These are phyloP conservation scores for Triangularia setosa DNA, from an alignment of 2,329 filamentous ascomycete species.

Conservation along the genomic window DNA sequence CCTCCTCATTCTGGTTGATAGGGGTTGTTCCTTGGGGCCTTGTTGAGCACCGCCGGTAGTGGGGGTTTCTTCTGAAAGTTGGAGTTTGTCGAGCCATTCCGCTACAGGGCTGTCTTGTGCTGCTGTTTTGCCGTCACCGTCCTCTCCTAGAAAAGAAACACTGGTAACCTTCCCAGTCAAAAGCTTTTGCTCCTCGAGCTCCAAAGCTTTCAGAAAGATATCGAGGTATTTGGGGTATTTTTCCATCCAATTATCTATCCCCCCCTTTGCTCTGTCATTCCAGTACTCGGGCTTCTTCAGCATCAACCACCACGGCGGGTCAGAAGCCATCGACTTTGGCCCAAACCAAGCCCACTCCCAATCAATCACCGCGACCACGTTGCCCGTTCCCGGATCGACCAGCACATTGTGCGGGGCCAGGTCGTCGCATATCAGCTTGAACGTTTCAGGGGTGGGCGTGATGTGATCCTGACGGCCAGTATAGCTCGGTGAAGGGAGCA, in stretches of 20 bases:
- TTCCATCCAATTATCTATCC: conserved; percentile 30
- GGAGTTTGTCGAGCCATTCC: neutral
- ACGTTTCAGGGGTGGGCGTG: conserved; percentile 8
- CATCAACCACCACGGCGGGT: conserved; percentile 36
- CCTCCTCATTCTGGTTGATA: conserved; percentile 17
- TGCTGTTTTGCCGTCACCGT: neutral
- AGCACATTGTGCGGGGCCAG: conserved; percentile 32
- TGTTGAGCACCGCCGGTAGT: neutral
- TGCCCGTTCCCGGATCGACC: conserved; percentile 24
- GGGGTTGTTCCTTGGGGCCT: conserved; percentile 9
- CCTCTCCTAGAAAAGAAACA: neutral
- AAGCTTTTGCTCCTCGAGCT: conserved; percentile 11
- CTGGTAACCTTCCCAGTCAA: neutral
- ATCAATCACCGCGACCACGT: conserved; percentile 37
- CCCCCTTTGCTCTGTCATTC: conserved; percentile 33
- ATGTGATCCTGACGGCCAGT: neutral
- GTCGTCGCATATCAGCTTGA: conserved; percentile 33
- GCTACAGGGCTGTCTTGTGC: neutral
- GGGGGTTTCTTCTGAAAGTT: neutral
- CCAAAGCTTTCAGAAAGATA: conserved; percentile 33
- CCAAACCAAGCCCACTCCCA: conserved; percentile 39
- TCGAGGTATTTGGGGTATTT: conserved; percentile 32
- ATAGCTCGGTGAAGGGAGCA: neutral
- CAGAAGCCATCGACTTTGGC: conserved; percentile 29
- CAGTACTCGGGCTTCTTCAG: conserved; percentile 33